These are phyloP conservation scores for Nemania abortiva DNA, from an alignment of 2,329 filamentous ascomycete species.

Conservation along the genomic window DNA sequence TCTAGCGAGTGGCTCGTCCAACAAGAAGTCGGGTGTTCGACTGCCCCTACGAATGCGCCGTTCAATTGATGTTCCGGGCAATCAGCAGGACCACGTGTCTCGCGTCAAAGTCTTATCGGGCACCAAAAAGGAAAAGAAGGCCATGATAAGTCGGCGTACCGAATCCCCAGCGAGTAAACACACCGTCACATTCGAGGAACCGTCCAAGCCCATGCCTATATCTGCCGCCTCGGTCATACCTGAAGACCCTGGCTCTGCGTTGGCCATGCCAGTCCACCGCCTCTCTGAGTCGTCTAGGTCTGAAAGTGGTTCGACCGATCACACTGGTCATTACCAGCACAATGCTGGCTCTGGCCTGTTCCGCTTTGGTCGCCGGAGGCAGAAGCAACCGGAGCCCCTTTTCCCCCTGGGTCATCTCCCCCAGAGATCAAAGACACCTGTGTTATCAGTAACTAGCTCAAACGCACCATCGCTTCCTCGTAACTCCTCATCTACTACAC, in stretches of 20 bases:
- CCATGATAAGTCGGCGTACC: conserved; percentile 54
- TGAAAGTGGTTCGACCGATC: conserved; percentile 82
- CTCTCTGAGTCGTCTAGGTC: conserved; percentile 91
- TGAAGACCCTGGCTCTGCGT: conserved; percentile 70
- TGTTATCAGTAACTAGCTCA: conserved; percentile 52
- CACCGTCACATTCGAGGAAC: conserved; percentile 72
- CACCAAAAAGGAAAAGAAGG: conserved; percentile 57
- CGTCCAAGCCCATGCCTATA: conserved; percentile 52
- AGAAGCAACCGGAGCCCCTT: conserved; percentile 78
- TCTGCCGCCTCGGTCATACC: conserved; percentile 68
- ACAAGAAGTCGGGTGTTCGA: conserved; percentile 66
- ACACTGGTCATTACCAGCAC: conserved; percentile 66
- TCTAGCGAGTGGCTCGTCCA: conserved; percentile 58
- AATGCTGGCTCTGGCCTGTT: conserved; percentile 81
- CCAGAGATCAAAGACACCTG: conserved; percentile 69
- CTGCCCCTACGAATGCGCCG: conserved; percentile 65
- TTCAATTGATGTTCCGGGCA: conserved; percentile 62
- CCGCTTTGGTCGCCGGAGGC: conserved; percentile 79
- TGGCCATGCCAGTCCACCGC: conserved; percentile 73
- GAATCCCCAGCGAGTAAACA: conserved; percentile 56
- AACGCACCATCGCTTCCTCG: conserved; percentile 60
- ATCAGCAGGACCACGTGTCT: conserved; percentile 45
- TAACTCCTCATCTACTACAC: conserved; percentile 50
- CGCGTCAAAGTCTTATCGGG: conserved; percentile 39
- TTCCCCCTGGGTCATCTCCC: conserved; percentile 91